Evolutionary conservation across 257 asterid species (phyloP).

Genomic region (Anisodus tanguticus): DNA sequence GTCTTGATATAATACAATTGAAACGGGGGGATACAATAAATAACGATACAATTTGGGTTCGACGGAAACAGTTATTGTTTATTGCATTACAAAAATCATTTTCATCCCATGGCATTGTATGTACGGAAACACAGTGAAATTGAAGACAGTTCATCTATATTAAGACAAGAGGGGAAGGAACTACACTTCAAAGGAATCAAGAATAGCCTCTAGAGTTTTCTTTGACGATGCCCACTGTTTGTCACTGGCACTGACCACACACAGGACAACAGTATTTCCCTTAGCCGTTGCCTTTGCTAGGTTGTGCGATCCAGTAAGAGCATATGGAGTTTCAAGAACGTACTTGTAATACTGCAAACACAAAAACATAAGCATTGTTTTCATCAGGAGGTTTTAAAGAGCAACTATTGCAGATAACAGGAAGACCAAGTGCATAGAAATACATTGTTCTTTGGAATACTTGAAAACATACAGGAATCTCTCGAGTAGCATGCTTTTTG

Average conservation of each 20-base stretch:
- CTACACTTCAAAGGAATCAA: conserved; percentile 84
- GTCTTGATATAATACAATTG: neutral
- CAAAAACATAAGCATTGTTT: neutral
- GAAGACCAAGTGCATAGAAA: conserved; percentile 7
- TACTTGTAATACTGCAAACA: conserved; percentile 80
- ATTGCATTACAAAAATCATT: neutral
- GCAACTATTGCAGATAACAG: neutral
- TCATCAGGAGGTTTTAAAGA: neutral
- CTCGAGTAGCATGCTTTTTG: neutral
- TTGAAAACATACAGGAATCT: neutral
- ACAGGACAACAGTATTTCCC: conserved; percentile 86
- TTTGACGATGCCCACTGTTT: conserved; percentile 79
- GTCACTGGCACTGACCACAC: conserved; percentile 91
- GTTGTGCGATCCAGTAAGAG: conserved; percentile 91
- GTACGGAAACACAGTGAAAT: neutral
- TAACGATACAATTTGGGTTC: neutral
- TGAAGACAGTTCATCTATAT: neutral
- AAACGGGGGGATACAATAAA: neutral
- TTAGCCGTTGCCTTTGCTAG: conserved; percentile 94
- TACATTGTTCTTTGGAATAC: neutral
- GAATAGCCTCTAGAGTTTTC: conserved; percentile 77
- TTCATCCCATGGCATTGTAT: neutral
- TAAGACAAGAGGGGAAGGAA: neutral
- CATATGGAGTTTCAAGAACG: conserved; percentile 89
- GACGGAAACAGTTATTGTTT: neutral